Base-by-base conservation (phyloP, 2,329 filamentous ascomycete genomes). In the Beauveria sp. region DNA sequence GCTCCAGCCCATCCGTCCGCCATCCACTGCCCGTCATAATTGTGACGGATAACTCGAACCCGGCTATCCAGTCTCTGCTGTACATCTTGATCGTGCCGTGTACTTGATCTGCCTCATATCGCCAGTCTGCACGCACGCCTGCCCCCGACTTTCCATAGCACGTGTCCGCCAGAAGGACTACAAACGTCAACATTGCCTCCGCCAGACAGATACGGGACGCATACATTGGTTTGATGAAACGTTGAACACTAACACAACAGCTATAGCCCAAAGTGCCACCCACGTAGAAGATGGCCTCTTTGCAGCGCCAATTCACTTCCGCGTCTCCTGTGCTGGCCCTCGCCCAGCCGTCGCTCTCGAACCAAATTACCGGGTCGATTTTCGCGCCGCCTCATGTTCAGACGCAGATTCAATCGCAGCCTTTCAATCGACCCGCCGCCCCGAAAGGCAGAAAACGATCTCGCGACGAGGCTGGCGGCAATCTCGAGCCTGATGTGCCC, bases 371-470 rank as follows among this genome's bases (percentile, higher is more conserved):
- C 68, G 75, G 75, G 64, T 69, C 75, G 59, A 42, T 30, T 50
- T 59, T 62, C 34, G 45, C 55, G 18, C 61, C 56, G 7, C 75
- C 75, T 66, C 73, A 76, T 61, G 20, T 52, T 52, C 38, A 51
- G 55, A 61, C 47, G 83, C 56, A 58, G 14, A 45, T 49, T 10
- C 55, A 62, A 45, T 43, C 46, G 26, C 34, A 53, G 18, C 5
- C 56, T 34, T 16, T 38, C 24, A 42, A 58, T 18, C 28, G 24
- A 1, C 30, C 26, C 7, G 28, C 20, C 16, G 49, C 30, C 24
- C 46, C 50, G 30, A 50, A 84, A 67, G 87, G 89, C 66, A 86
- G 88, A 71, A 93, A 93, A 77, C 86, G 89, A 67, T 90, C 88
- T 64, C 83, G 89, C 70, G 87, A 90, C 69, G 89, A 93, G 73